Conservation (phyloP, 805 yeast genomes). For the Clavispora carvajalis region DNA sequence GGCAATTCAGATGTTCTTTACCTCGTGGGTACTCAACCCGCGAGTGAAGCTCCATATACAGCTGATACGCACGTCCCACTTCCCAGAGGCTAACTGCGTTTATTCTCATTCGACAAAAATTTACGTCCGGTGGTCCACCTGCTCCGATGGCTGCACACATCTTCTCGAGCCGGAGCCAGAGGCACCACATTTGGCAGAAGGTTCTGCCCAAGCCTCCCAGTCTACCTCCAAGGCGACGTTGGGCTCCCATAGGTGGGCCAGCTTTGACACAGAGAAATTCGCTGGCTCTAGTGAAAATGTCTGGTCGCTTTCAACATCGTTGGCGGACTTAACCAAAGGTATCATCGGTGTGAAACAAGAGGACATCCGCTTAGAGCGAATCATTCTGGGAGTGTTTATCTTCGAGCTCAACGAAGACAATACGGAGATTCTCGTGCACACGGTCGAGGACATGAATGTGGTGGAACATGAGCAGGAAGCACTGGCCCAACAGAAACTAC, state of each 20-base stretch:
- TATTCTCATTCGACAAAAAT: conserved; percentile 44
- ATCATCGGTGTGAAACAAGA: conserved; percentile 28
- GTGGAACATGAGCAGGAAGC: conserved; percentile 34
- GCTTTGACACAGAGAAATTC: conserved; percentile 23
- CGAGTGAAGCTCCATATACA: conserved; percentile 49
- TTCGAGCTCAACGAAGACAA: conserved; percentile 60
- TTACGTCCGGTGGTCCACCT: conserved; percentile 53
- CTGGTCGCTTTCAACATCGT: conserved; percentile 18
- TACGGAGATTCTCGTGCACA: conserved; percentile 53
- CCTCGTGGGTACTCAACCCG: conserved; percentile 52
- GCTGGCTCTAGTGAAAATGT: conserved; percentile 3
- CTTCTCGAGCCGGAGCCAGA: conserved; percentile 17
- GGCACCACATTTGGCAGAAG: neutral
- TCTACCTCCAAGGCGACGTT: conserved; percentile 29
- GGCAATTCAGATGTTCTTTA: conserved; percentile 48
- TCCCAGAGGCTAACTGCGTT: conserved; percentile 25
- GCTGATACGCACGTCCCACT: conserved; percentile 30
- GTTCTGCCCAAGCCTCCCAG: neutral
- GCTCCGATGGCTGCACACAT: conserved; percentile 48
- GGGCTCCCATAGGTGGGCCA: conserved; percentile 39
- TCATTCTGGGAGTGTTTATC: conserved; percentile 52
- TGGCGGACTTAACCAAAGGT: conserved; percentile 27
- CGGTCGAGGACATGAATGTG: conserved; percentile 61
- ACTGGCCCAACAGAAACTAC: conserved; percentile 8
- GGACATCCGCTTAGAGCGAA: conserved; percentile 30